phyloP scores from a whole-genome alignment of 495 filamentous ascomycete species.

The Recurvomyces mirabilis region DNA sequence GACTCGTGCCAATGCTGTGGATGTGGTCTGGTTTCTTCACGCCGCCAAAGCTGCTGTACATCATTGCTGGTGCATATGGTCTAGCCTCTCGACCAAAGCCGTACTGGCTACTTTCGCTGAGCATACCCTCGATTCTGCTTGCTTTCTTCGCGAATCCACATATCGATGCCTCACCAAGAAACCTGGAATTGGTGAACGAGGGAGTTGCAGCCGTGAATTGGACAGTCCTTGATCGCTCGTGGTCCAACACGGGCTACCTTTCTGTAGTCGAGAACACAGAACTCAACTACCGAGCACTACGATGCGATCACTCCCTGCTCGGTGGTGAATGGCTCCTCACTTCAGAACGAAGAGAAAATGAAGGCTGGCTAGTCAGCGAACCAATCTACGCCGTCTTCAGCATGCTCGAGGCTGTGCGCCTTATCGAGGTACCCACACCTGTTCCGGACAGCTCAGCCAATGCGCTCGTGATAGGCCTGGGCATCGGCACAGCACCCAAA shows the following conservation, averaged over 20 bases:
- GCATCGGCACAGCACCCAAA: conserved; percentile 80
- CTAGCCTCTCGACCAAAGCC: conserved; percentile 53
- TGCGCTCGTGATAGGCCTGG: conserved; percentile 86
- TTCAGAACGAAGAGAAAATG: conserved; percentile 22
- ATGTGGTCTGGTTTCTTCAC: conserved; percentile 54
- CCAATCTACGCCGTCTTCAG: conserved; percentile 88
- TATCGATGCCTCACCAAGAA: conserved; percentile 38
- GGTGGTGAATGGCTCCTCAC: conserved; percentile 83
- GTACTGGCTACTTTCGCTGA: conserved; percentile 41
- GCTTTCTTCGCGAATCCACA: conserved; percentile 62
- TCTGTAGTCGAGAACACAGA: conserved; percentile 69
- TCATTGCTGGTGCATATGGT: conserved; percentile 51
- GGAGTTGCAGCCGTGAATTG: conserved; percentile 46
- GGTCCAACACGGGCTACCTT: conserved; percentile 82
- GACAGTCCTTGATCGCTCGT: conserved; percentile 62
- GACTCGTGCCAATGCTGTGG: conserved; percentile 43
- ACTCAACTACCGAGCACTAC: conserved; percentile 66
- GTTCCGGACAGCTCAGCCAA: conserved; percentile 51
- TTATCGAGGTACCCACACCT: conserved; percentile 42
- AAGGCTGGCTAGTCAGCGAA: conserved; percentile 46
- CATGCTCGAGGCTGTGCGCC: conserved; percentile 80
- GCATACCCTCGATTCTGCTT: conserved; percentile 60
- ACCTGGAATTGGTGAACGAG: conserved; percentile 48
- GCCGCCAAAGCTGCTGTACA: conserved; percentile 57
- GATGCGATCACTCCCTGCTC: conserved; percentile 87